phyloP scores from a whole-genome alignment of 352 stramenopile species.

The Phytophthora chlamydospora region DNA sequence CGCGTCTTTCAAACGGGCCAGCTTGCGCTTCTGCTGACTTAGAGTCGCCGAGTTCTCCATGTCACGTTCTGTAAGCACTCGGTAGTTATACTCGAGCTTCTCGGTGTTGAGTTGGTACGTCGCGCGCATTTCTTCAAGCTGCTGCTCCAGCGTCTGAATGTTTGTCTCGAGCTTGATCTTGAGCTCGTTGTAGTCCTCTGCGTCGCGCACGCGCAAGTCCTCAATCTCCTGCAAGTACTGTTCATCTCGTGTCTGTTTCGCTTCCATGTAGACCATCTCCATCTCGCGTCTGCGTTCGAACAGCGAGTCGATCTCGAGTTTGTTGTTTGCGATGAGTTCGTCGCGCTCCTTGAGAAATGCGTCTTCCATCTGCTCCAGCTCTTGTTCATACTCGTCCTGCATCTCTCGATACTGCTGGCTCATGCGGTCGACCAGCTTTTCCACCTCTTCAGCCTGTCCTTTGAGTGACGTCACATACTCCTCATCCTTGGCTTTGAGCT shows the following conservation, averaged over 20 bases:
- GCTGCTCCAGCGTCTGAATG: conserved; percentile 96
- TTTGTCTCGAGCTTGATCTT: conserved; percentile 98
- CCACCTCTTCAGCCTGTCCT: conserved; percentile 89
- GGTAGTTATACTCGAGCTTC: conserved; percentile 97
- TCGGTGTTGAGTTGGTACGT: conserved; percentile 97
- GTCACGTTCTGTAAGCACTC: conserved; percentile 94
- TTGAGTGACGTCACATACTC: conserved; percentile 94
- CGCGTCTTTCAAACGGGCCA: conserved; percentile 92
- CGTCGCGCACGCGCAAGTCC: conserved; percentile 88
- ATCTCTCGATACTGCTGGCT: conserved; percentile 92
- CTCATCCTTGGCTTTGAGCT: conserved; percentile 95
- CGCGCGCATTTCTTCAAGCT: conserved; percentile 95
- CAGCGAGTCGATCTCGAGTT: conserved; percentile 91
- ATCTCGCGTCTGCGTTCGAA: conserved; percentile 93
- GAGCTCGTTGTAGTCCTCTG: conserved; percentile 95
- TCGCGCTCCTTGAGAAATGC: conserved; percentile 93
- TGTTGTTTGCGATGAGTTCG: conserved; percentile 89
- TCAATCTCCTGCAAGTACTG: conserved; percentile 93
- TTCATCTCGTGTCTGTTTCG: conserved; percentile 90
- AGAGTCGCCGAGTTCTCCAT: conserved; percentile 95
- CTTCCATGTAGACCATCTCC: conserved; percentile 94
- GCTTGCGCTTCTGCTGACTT: conserved; percentile 93
- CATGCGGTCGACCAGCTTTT: conserved; percentile 91
- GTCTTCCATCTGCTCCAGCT: conserved; percentile 94
- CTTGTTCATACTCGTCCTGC: conserved; percentile 93